These are phyloP conservation scores for Leccinum disarticulatum DNA, from an alignment of 768 basidiomycete genomes.

Conservation along the genomic window DNA sequence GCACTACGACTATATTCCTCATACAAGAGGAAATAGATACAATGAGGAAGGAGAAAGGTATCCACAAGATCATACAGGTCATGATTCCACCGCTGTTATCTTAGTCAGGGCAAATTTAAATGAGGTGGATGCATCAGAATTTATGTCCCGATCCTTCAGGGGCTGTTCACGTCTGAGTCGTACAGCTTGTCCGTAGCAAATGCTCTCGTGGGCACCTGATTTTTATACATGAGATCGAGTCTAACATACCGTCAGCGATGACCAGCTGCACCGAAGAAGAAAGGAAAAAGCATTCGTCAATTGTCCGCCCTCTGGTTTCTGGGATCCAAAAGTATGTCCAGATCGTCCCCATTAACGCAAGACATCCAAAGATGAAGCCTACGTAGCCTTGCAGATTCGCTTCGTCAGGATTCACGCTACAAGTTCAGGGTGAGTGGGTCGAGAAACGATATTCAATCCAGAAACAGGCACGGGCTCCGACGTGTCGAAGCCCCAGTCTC, in stretches of 20 bases:
- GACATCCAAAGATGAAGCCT: conserved; percentile 29
- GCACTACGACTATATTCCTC: no score
- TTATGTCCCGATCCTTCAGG: not conserved
- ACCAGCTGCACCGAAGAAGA: not conserved
- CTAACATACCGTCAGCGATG: conserved; percentile 2
- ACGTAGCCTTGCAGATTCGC: conserved; percentile 29
- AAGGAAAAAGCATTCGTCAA: conserved; percentile 22
- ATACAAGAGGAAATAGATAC: no score
- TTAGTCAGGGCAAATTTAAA: no score
- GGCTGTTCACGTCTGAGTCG: not conserved
- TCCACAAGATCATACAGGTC: no score
- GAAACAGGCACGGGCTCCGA: not conserved
- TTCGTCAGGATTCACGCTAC: conserved; percentile 29
- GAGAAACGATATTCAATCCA: not conserved
- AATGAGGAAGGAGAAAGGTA: no score
- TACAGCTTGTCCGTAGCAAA: conserved; percentile 6
- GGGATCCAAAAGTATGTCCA: conserved; percentile 31
- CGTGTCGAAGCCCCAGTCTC: not conserved
- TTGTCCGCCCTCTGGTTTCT: conserved; percentile 27
- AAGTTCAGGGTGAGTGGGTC: not conserved
- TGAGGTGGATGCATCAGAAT: no score
- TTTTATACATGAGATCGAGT: conserved; percentile 4
- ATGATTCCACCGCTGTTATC: no score
- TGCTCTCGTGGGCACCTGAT: no score
- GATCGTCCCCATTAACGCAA: conserved; percentile 18